phyloP scores from a whole-genome alignment of 441 rosid genomes.

The Geranium incanum region DNA sequence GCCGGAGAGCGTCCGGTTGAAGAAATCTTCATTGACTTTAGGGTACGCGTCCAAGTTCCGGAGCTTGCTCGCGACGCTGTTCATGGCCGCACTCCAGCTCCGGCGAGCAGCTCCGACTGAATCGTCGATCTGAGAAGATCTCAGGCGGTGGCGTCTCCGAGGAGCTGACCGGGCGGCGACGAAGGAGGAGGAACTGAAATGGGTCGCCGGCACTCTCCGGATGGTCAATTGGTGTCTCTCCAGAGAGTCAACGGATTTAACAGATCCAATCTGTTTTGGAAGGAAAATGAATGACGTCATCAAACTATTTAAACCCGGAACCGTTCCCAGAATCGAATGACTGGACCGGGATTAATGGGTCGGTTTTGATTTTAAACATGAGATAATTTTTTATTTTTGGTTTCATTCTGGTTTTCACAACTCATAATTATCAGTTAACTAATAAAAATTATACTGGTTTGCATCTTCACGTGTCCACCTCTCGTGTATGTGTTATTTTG shows the following conservation, averaged over 20 bases:
- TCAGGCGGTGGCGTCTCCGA: neutral
- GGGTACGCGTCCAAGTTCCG: conserved; percentile 28
- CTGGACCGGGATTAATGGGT: too few species aligned
- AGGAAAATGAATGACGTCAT: too few species aligned
- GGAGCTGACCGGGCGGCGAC: neutral
- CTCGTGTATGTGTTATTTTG: too few species aligned
- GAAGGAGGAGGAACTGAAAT: too few species aligned
- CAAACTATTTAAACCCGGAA: too few species aligned
- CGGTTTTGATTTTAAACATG: too few species aligned
- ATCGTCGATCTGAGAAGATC: neutral
- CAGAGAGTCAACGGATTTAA: neutral
- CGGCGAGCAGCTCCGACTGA: neutral
- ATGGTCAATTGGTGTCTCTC: neutral
- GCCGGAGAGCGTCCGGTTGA: conserved; percentile 28
- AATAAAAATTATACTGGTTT: too few species aligned
- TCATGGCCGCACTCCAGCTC: conserved; percentile 15
- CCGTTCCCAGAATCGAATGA: too few species aligned
- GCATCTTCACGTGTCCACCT: too few species aligned
- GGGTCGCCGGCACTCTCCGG: neutral
- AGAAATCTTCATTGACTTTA: conserved; percentile 29
- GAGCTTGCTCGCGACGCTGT: conserved; percentile 19
- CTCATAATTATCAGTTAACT: too few species aligned
- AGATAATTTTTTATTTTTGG: too few species aligned
- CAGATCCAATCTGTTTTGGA: neutral
- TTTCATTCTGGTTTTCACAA: too few species aligned